phyloP scores from a whole-genome alignment of 2,329 filamentous ascomycete genomes.

The Orbilia quercus region DNA sequence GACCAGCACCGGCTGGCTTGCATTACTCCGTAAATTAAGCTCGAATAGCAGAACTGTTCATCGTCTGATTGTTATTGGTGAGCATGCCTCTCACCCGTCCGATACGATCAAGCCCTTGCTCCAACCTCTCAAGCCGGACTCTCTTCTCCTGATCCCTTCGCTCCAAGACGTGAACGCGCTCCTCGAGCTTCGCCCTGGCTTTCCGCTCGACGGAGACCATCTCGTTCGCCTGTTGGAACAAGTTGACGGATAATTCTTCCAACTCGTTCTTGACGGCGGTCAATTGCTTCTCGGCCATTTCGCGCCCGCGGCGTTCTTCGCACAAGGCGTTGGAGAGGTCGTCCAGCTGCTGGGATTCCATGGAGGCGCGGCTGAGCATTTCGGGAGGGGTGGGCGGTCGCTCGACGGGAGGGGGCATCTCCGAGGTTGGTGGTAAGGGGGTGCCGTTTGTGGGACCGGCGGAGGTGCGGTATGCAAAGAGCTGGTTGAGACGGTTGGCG shows the following conservation, averaged over 20 bases:
- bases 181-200: slow-evolving; percentile 76
- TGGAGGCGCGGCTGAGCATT: slow-evolving; percentile 54
- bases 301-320: slow-evolving; percentile 74
- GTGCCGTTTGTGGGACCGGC: slow-evolving; percentile 51
- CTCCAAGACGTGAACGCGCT: slow-evolving; percentile 76
- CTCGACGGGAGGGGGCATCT: slow-evolving; percentile 60
- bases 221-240: slow-evolving; percentile 87
- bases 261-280: slow-evolving; percentile 76
- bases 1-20: slow-evolving; percentile 1
- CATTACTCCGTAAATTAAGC: background rate
- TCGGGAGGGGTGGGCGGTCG: slow-evolving; percentile 56
- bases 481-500: slow-evolving; percentile 28
- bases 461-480: slow-evolving; percentile 51
- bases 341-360: slow-evolving; percentile 67
- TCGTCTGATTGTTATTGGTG: slow-evolving; percentile 61
- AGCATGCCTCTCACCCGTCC: slow-evolving; percentile 76
- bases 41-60: background rate
- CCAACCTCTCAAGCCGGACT: slow-evolving; percentile 75
- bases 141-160: slow-evolving; percentile 76
- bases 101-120: slow-evolving; percentile 76
- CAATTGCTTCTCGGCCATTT: slow-evolving; percentile 75
- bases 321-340: slow-evolving; percentile 67
- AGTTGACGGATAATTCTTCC: slow-evolving; percentile 78
- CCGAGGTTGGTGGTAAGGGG: slow-evolving; percentile 59
- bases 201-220: slow-evolving; percentile 84